phyloP scores from a whole-genome alignment of 2,329 filamentous ascomycete species.

The Epichloe uncinata region DNA sequence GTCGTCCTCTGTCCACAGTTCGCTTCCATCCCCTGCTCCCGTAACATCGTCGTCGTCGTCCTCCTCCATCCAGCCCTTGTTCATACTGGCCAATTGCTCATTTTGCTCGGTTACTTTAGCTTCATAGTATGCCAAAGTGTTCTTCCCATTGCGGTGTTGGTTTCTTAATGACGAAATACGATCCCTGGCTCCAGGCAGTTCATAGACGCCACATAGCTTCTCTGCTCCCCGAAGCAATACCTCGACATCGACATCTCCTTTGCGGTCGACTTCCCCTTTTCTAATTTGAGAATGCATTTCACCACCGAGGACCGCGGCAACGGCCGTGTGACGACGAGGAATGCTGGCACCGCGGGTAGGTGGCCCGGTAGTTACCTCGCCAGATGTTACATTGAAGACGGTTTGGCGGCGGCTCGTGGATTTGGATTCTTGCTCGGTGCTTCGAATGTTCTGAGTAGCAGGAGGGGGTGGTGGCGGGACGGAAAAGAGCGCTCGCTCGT shows the following conservation, averaged over 20 bases:
- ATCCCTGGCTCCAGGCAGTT: constrained; percentile 64
- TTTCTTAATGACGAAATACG: constrained; percentile 59
- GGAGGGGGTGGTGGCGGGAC: constrained; percentile 62
- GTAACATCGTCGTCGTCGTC: constrained; percentile 42
- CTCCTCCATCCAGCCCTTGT: constrained; percentile 44
- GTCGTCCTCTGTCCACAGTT: constrained; percentile 53
- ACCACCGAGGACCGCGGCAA: constrained; percentile 76
- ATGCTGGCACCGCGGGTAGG: constrained; percentile 32
- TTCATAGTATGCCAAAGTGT: constrained; percentile 72
- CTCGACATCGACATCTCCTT: constrained; percentile 73
- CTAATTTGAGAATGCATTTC: constrained; percentile 72
- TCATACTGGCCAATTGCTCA: constrained; percentile 59
- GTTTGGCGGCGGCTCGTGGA: constrained; percentile 41
- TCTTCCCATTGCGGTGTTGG: constrained; percentile 55
- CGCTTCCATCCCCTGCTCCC: constrained; percentile 33
- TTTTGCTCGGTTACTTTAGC: constrained; percentile 64
- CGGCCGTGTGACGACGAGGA: constrained; percentile 64
- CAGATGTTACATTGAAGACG: constrained; percentile 51
- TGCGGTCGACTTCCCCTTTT: constrained; percentile 36
- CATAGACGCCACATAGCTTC: constrained; percentile 80
- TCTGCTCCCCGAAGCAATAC: constrained; percentile 80
- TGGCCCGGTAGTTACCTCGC: constrained; percentile 45
- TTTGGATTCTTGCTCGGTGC: constrained; percentile 26
- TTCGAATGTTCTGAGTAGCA: constrained; percentile 20
- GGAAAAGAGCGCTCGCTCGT: constrained; percentile 91